A percentile compares a stretch with the other conserved stretches of the same genome.
These are phyloP conservation scores for Pythium volutum DNA, from an alignment of 352 stramenopile genomes.

Conservation along the genomic window DNA sequence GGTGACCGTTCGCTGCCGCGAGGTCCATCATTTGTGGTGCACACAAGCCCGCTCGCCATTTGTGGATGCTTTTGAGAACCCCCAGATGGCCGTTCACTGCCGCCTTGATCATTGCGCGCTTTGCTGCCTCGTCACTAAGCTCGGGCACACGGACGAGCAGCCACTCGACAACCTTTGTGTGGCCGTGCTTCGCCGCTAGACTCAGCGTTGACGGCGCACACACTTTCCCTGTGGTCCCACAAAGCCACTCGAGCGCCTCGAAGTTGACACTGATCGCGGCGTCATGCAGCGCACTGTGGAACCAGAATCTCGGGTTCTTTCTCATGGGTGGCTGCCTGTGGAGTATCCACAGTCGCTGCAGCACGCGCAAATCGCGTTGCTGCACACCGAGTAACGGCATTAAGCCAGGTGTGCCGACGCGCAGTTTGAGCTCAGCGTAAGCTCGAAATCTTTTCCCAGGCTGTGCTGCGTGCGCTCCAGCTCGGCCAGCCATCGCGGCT, in stretches of 20 bases:
- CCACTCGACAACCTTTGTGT: constrained; percentile 20
- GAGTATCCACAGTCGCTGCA: constrained; percentile 13
- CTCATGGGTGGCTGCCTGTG: constrained; percentile 17
- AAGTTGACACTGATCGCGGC: constrained; percentile 13
- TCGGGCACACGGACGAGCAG: constrained; percentile 2
- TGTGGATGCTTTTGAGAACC: constrained; percentile 20
- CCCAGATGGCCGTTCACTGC: constrained; percentile 19
- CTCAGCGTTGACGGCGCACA: background rate
- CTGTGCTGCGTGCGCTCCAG: constrained; percentile 7
- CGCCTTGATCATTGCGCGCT: constrained; percentile 14
- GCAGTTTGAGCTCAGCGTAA: background rate
- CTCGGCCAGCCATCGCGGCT: constrained; percentile 17
- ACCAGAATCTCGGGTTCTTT: constrained; percentile 10
- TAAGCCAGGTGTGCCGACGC: constrained; percentile 7
- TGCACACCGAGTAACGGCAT: constrained; percentile 19
- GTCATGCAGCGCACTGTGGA: constrained; percentile 9
- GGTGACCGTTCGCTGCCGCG: constrained; percentile 22
- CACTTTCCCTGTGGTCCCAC: background rate
- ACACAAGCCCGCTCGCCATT: constrained; percentile 1
- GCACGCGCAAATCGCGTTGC: constrained; percentile 4
- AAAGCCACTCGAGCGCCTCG: constrained; percentile 20
- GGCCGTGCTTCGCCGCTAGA: constrained; percentile 11
- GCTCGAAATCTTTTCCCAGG: background rate
- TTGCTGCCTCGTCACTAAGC: background rate
- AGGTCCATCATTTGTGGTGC: constrained; percentile 11